Conservation (phyloP, 805 yeast species). For the Citeromyces nyonsensis region DNA sequence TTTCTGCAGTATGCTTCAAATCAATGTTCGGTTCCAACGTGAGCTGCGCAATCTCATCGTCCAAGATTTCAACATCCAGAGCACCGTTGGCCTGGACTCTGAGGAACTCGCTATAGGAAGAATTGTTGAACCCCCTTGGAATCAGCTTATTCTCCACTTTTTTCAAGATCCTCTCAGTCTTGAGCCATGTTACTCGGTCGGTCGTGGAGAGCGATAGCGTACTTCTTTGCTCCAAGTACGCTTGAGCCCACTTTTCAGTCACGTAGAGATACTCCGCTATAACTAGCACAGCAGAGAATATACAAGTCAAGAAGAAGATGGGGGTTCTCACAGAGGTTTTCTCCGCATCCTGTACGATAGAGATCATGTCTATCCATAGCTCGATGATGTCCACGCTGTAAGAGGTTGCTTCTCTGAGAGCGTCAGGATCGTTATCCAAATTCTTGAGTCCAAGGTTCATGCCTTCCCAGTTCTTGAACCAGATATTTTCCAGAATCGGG, state of each 20-base stretch:
- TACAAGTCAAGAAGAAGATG: conserved; percentile 57
- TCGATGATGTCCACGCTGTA: conserved; percentile 44
- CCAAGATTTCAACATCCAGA: conserved; percentile 29
- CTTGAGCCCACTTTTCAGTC: conserved; percentile 36
- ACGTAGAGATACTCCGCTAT: conserved; percentile 46
- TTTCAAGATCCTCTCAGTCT: conserved; percentile 41
- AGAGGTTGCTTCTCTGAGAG: conserved; percentile 45
- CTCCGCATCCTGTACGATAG: conserved; percentile 47
- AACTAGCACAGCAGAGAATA: conserved; percentile 45
- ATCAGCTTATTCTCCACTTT: conserved; percentile 44
- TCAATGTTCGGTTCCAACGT: conserved; percentile 29
- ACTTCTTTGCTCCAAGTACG: conserved; percentile 10
- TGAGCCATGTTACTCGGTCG: conserved; percentile 51
- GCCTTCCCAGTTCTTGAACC: conserved; percentile 52
- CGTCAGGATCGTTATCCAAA: conserved; percentile 39
- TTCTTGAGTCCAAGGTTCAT: conserved; percentile 39
- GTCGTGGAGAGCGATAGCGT: conserved; percentile 13
- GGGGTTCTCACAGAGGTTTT: conserved; percentile 62
- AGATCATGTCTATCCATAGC: conserved; percentile 61
- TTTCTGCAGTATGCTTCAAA: conserved; percentile 24
- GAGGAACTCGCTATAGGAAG: conserved; percentile 42
- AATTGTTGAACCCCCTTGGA: conserved; percentile 31
- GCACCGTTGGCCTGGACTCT: conserved; percentile 46
- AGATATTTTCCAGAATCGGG: conserved; percentile 41
- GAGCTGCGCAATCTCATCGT: conserved; percentile 31